Evolutionary conservation across 305 asterid genomes (phyloP).

Genomic region (Ajuga reptans): DNA sequence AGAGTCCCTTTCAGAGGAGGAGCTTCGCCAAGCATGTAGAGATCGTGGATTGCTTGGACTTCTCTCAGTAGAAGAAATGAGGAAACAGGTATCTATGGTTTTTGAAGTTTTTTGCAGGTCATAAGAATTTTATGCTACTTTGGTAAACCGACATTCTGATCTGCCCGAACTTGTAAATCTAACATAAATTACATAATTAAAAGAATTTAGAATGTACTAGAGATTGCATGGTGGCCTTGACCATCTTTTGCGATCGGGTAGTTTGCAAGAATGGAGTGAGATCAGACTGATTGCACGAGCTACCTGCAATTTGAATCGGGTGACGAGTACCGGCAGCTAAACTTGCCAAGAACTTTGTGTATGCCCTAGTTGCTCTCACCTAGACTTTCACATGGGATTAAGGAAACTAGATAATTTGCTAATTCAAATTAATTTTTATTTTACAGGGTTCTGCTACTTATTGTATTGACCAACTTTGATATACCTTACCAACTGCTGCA

Average conservation of each 20-base stretch:
- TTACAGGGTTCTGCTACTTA: neutral
- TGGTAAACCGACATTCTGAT: constrained; percentile 5
- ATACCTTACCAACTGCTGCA: neutral
- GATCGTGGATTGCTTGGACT: constrained; percentile 93
- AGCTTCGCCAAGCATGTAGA: constrained; percentile 92
- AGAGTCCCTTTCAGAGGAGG: constrained; percentile 87
- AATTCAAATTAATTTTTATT: neutral
- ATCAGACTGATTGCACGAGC: constrained; percentile 3
- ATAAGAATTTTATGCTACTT: neutral
- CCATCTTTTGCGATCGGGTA: neutral
- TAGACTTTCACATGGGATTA: neutral
- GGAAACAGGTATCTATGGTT: constrained; percentile 54
- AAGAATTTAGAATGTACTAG: neutral
- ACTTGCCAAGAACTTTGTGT: constrained; percentile 2
- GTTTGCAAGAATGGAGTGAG: constrained; percentile 8
- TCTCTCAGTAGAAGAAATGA: constrained; percentile 86
- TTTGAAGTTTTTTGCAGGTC: constrained; percentile 4
- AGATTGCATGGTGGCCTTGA: neutral
- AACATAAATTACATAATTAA: neutral
- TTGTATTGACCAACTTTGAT: constrained; percentile 6
- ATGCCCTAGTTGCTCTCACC: constrained; percentile 6
- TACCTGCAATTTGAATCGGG: neutral
- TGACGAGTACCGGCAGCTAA: neutral
- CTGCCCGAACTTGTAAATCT: constrained; percentile 2
- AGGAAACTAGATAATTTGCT: constrained; percentile 1